Conservation (phyloP, 805 yeast genomes). For the Starmerella sirachaensis region DNA sequence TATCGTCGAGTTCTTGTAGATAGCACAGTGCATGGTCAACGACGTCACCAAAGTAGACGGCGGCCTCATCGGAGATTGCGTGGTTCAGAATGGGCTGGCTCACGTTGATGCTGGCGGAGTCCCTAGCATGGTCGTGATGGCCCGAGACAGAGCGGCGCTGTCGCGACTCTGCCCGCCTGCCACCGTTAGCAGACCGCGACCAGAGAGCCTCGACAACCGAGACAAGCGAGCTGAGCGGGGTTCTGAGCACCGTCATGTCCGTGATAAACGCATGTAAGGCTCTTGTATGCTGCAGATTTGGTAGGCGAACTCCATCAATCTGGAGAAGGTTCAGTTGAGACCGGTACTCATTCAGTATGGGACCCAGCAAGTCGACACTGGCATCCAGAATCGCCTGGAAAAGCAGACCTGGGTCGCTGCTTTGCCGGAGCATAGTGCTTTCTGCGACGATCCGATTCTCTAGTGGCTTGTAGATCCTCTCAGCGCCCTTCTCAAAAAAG, state of each 20-base stretch:
- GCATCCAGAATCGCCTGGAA: constrained; percentile 46
- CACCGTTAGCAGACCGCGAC: no score
- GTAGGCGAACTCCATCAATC: constrained; percentile 38
- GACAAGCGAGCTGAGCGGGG: constrained; percentile 38
- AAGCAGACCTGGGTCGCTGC: constrained; percentile 41
- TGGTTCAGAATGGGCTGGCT: background rate
- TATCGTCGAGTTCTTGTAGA: constrained; percentile 42
- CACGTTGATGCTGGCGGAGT: background rate
- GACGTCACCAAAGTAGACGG: constrained; percentile 42
- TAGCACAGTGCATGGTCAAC: constrained; percentile 43
- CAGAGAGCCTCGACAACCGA: constrained; percentile 36
- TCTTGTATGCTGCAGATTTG: constrained; percentile 40
- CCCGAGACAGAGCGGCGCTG: no score
- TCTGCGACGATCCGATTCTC: constrained; percentile 36
- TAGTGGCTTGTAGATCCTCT: constrained; percentile 42
- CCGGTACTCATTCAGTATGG: constrained; percentile 43
- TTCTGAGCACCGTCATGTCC: constrained; percentile 39
- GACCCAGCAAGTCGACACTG: constrained; percentile 41
- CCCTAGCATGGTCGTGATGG: background rate
- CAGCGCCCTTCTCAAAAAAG: constrained; percentile 46
- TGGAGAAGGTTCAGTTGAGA: constrained; percentile 39
- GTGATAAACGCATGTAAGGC: constrained; percentile 43
- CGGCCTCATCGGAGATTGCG: constrained; percentile 34
- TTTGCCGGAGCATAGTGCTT: constrained; percentile 39
- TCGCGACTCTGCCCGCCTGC: no score